A percentile compares a stretch with the other conserved stretches of the same genome.
Evolutionary conservation across 805 yeast species (phyloP).

Genomic region (Teunomyces pallodes): DNA sequence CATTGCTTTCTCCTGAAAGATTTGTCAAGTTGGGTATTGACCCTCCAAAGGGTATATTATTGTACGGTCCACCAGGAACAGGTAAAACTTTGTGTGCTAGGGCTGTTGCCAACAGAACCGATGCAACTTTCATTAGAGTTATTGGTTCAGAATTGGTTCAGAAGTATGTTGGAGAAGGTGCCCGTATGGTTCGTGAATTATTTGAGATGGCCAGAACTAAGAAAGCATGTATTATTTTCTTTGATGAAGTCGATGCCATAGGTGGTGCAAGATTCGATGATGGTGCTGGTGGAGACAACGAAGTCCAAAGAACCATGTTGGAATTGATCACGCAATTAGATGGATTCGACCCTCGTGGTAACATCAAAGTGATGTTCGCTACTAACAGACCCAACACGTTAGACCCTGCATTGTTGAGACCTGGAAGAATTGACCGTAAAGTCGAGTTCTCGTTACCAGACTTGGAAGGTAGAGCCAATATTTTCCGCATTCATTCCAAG

Average conservation of each 20-base stretch:
- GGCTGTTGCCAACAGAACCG: constrained; percentile 98
- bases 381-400: constrained; percentile 97
- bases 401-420: constrained; percentile 96
- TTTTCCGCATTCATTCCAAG: constrained; percentile 94
- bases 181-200: constrained; percentile 97
- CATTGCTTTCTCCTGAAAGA: constrained; percentile 91
- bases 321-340: constrained; percentile 96
- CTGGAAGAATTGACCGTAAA: constrained; percentile 98
- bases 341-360: constrained; percentile 98
- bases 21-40: constrained; percentile 96
- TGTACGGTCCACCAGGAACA: constrained; percentile 98
- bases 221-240: constrained; percentile 96
- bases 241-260: constrained; percentile 98
- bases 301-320: constrained; percentile 98
- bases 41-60: constrained; percentile 96
- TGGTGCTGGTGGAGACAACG: constrained; percentile 99
- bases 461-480: constrained; percentile 95
- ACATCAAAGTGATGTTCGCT: constrained; percentile 98
- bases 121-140: constrained; percentile 96
- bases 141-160: constrained; percentile 98
- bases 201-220: constrained; percentile 99
- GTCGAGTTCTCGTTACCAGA: constrained; percentile 97
- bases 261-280: constrained; percentile 99
- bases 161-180: constrained; percentile 99
- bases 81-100: constrained; percentile 98